Evolutionary conservation across 352 stramenopile genomes (phyloP).

Genomic region (Phytophthora uliginosa): DNA sequence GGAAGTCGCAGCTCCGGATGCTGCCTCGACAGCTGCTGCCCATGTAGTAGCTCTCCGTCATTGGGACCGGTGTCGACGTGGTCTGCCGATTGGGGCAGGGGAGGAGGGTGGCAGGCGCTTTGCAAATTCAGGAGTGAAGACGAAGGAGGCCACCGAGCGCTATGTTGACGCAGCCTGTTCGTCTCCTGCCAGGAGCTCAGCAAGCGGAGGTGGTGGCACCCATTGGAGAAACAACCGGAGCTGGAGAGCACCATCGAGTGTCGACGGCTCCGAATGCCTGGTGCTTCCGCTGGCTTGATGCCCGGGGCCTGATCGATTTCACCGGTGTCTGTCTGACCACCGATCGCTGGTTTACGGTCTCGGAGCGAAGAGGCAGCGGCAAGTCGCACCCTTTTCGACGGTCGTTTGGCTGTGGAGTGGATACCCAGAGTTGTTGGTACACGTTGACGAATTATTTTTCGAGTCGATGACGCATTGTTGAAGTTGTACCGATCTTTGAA

Average conservation of each 20-base stretch:
- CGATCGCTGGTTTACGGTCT: background rate
- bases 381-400: constrained; percentile 27
- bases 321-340: constrained; percentile 11
- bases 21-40: constrained; percentile 42
- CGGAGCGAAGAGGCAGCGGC: constrained; percentile 7
- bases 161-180: constrained; percentile 25
- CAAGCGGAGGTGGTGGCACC: constrained; percentile 1
- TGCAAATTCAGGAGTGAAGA: constrained; percentile 40
- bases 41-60: constrained; percentile 45
- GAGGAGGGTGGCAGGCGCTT: background rate
- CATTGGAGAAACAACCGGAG: background rate
- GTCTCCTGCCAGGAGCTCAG: constrained; percentile 9
- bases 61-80: constrained; percentile 4
- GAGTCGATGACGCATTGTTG: constrained; percentile 18
- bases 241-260: constrained; percentile 4
- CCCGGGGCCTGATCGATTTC: constrained; percentile 13
- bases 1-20: constrained; percentile 44
- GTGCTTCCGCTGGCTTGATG: constrained; percentile 41
- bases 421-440: constrained; percentile 3
- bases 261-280: constrained; percentile 43
- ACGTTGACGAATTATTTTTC: constrained; percentile 3
- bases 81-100: background rate
- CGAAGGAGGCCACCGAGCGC: constrained; percentile 5
- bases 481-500: constrained; percentile 25
- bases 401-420: background rate